phyloP scores from a whole-genome alignment of 2,329 filamentous ascomycete genomes.

The Claviceps pazoutovae region DNA sequence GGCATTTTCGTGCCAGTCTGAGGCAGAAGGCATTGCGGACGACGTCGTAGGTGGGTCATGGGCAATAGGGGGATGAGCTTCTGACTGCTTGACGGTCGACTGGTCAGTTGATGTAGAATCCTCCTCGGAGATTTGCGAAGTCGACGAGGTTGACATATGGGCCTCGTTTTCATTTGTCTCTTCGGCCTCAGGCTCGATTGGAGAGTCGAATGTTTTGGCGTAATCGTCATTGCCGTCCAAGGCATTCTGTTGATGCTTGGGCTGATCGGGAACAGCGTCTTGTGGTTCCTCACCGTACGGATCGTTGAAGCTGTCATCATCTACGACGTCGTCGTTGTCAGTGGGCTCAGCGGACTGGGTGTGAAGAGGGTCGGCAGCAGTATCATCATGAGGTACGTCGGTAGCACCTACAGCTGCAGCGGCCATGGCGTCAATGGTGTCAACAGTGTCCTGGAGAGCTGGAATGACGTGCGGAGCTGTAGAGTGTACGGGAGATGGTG shows the following conservation, averaged over 20 bases:
- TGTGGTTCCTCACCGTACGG: constrained; percentile 29
- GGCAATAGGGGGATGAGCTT: constrained; percentile 16
- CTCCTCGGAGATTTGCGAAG: constrained; percentile 28
- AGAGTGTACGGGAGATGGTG: constrained; percentile 33
- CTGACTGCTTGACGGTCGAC: constrained; percentile 18
- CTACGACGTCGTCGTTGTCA: constrained; percentile 23
- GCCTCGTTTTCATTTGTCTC: constrained; percentile 21
- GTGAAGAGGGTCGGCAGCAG: constrained; percentile 19
- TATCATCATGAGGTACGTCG: constrained; percentile 14
- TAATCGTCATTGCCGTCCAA: constrained; percentile 32
- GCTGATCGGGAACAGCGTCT: constrained; percentile 5
- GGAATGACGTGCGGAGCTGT: constrained; percentile 34
- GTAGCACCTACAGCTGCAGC: constrained; percentile 18
- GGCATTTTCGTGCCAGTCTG: constrained; percentile 10
- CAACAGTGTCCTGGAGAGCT: constrained; percentile 37
- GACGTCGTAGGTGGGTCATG: constrained; percentile 18
- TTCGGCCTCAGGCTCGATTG: constrained; percentile 23
- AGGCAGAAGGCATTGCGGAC: constrained; percentile 7
- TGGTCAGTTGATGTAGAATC: constrained; percentile 26
- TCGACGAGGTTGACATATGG: constrained; percentile 28
- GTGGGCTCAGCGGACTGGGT: constrained; percentile 18
- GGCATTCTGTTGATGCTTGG: constrained; percentile 17
- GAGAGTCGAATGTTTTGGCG: constrained; percentile 37
- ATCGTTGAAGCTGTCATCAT: constrained; percentile 35
- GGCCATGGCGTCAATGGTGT: constrained; percentile 34